Percentiles rank a stretch among this genome's conserved stretches.
Evolutionary conservation across 1,284 basidiomycete species (phyloP).

Genomic region (Moniliella sp.): DNA sequence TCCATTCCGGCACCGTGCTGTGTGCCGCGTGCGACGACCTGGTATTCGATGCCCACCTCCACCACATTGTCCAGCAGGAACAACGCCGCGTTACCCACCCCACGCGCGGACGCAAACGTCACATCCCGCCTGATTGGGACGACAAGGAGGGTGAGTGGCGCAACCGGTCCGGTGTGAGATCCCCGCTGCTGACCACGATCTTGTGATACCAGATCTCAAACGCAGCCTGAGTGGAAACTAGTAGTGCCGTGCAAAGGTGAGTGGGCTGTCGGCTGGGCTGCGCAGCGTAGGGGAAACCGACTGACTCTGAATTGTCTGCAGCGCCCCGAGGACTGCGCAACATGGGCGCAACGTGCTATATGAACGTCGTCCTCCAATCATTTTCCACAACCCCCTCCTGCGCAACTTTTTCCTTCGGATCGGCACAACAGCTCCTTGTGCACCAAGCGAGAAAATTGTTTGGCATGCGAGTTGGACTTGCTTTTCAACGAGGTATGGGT

Average conservation of each 20-base stretch:
- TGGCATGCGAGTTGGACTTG: constrained; percentile 82
- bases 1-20: constrained; percentile 22
- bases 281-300: neutral
- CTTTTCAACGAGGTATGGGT: constrained; percentile 57
- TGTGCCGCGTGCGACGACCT: constrained; percentile 23
- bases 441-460: constrained; percentile 50
- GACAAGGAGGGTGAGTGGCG: too few relatives aligned
- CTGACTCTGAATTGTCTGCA: constrained; percentile 25
- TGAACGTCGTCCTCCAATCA: constrained; percentile 78
- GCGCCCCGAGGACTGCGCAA: constrained; percentile 70
- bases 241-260: neutral
- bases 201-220: too few relatives aligned
- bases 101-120: too few relatives aligned
- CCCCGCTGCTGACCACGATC: too few relatives aligned
- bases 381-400: constrained; percentile 76
- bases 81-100: too few relatives aligned
- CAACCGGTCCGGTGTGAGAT: too few relatives aligned
- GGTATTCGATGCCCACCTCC: constrained; percentile 20
- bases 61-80: constrained; percentile 5
- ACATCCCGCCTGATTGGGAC: too few relatives aligned
- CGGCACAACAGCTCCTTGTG: constrained; percentile 48
- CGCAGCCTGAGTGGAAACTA: neutral
- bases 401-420: constrained; percentile 69
- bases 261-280: too few relatives aligned
- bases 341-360: constrained; percentile 79